These are phyloP conservation scores for Gentiana straminea DNA, from an alignment of 257 asterid species.

Conservation along the genomic window DNA sequence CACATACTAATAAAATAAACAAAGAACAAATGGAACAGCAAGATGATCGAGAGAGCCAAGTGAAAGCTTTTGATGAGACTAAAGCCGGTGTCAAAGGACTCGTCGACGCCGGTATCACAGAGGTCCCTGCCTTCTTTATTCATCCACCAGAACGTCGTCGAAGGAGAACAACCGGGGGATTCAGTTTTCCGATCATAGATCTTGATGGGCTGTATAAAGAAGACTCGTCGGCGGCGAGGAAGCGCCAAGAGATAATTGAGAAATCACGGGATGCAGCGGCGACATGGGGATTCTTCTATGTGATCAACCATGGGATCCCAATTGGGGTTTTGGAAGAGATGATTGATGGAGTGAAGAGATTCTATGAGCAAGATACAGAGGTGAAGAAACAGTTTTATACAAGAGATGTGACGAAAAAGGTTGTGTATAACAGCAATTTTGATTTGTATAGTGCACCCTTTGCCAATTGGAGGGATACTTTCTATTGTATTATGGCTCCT, in stretches of 20 bases:
- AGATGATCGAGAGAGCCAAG: slow-evolving; percentile 11
- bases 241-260: slow-evolving; percentile 6
- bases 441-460: slow-evolving; percentile 19
- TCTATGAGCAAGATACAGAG: slow-evolving; percentile 17
- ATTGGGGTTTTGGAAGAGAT: slow-evolving; percentile 12
- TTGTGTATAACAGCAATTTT: slow-evolving; percentile 17
- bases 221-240: not conserved
- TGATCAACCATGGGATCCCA: slow-evolving; percentile 22
- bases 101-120: slow-evolving; percentile 17
- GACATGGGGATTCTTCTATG: slow-evolving; percentile 23
- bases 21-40: not conserved
- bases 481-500: slow-evolving; percentile 14
- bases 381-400: slow-evolving; percentile 18
- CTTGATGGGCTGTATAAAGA: slow-evolving; percentile 10
- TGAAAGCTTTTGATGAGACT: slow-evolving; percentile 22
- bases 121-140: slow-evolving; percentile 17
- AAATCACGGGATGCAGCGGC: slow-evolving; percentile 14
- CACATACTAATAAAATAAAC: no score
- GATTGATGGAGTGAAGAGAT: slow-evolving; percentile 14
- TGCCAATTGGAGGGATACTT: slow-evolving; percentile 24
- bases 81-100: slow-evolving; percentile 23
- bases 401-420: slow-evolving; percentile 10
- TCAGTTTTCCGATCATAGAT: slow-evolving; percentile 15
- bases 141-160: slow-evolving; percentile 4
- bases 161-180: not conserved